A percentile compares a stretch with the other conserved stretches of the same genome.
Conservation (phyloP, 1,284 basidiomycete genomes). For the Ceratobasidium sp. region DNA sequence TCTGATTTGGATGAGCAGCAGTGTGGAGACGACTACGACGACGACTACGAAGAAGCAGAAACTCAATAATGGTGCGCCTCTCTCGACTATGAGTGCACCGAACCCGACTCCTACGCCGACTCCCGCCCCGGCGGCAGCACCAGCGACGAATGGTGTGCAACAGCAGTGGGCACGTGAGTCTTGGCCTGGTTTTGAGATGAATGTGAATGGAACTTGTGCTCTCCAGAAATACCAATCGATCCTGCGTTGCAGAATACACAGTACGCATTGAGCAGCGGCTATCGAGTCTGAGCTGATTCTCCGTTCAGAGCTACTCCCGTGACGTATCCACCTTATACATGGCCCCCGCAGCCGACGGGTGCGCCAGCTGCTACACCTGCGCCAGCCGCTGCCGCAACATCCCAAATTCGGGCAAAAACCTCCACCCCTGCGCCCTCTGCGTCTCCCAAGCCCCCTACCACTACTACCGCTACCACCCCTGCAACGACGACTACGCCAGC, state of each 20-base stretch:
- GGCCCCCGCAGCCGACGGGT: constrained; percentile 38
- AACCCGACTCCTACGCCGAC: constrained; percentile 34
- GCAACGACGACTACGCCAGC: constrained; percentile 48
- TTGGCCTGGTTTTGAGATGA: constrained; percentile 4
- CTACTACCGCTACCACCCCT: constrained; percentile 48
- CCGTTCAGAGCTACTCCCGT: constrained; percentile 24
- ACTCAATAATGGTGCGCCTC: constrained; percentile 42
- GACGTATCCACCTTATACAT: constrained; percentile 21
- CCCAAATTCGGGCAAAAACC: constrained; percentile 51
- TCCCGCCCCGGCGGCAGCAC: constrained; percentile 3
- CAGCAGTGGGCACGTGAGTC: constrained; percentile 41
- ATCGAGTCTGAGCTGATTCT: constrained; percentile 10
- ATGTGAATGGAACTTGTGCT: constrained; percentile 26
- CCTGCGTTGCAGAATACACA: constrained; percentile 67
- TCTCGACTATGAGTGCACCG: constrained; percentile 41
- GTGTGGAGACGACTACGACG: constrained; percentile 31
- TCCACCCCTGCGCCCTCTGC: constrained; percentile 48
- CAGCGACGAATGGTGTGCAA: constrained; percentile 33
- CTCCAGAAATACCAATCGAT: constrained; percentile 73
- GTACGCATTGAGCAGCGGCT: constrained; percentile 13
- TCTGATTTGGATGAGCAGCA: constrained; percentile 29
- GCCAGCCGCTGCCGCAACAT: constrained; percentile 15
- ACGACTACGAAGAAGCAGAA: constrained; percentile 42
- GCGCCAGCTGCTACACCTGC: constrained; percentile 38
- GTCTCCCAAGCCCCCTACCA: constrained; percentile 47